These are phyloP conservation scores for Trichoderma asperelloides DNA, from an alignment of 495 filamentous ascomycete genomes.

Conservation along the genomic window DNA sequence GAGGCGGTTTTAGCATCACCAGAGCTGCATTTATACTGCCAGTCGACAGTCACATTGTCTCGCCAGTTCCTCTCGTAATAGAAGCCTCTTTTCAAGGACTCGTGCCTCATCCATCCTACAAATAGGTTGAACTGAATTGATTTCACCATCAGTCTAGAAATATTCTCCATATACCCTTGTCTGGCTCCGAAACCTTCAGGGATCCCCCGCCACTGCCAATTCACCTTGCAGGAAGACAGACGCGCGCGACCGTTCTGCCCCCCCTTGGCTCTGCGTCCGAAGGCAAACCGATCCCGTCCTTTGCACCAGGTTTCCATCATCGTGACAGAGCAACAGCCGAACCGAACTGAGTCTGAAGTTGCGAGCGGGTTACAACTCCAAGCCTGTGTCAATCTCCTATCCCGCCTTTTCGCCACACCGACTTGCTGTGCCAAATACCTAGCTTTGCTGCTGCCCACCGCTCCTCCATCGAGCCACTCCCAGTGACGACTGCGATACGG, in stretches of 20 bases:
- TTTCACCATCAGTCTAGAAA: not conserved
- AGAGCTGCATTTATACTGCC: not conserved
- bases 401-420: conserved; percentile 7
- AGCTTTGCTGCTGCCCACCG: not conserved
- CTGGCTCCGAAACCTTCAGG: not conserved
- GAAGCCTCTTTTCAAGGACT: not conserved
- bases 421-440: not conserved
- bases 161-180: not conserved
- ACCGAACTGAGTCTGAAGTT: not conserved
- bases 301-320: not conserved
- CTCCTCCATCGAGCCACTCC: not conserved
- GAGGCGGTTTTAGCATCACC: not conserved
- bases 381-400: not conserved
- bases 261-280: not conserved
- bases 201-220: conserved; percentile 7
- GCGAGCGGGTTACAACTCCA: not conserved
- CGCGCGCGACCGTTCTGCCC: not conserved
- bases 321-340: not conserved
- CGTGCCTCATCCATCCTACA: not conserved
- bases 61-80: not conserved
- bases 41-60: no score
- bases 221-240: conserved; percentile 1
- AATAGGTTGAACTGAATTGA: not conserved
- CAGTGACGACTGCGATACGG: not conserved
- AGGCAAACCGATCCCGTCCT: not conserved